phyloP scores from a whole-genome alignment of 2,329 filamentous ascomycete genomes.

The Lasiodiplodia gonubiensis region DNA sequence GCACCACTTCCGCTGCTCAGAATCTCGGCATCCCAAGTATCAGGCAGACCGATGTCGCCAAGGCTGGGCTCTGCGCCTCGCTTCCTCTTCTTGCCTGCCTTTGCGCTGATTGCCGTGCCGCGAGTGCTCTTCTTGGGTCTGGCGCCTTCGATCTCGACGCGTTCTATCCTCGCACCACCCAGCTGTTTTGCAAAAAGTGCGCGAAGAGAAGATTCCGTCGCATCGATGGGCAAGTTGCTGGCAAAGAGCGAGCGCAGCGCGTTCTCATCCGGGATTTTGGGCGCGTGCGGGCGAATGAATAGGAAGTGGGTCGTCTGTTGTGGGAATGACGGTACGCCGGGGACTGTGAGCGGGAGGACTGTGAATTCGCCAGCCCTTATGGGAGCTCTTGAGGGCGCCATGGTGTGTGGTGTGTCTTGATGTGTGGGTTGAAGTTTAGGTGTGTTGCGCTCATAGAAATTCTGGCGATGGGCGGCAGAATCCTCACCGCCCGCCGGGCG shows the following conservation, averaged over 20 bases:
- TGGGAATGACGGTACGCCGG: constrained; percentile 66
- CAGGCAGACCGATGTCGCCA: constrained; percentile 62
- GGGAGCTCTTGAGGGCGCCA: constrained; percentile 31
- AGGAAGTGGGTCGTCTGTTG: constrained; percentile 75
- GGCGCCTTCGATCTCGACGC: constrained; percentile 74
- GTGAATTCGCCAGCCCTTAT: constrained; percentile 65
- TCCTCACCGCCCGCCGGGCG: constrained; percentile 1
- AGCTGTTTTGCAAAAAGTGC: constrained; percentile 76
- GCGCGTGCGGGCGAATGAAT: constrained; percentile 83
- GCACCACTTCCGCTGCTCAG: constrained; percentile 78
- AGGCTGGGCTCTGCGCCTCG: constrained; percentile 46
- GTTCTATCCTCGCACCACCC: constrained; percentile 78
- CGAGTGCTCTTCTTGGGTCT: constrained; percentile 49
- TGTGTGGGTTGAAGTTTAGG: not conserved
- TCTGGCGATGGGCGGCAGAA: constrained; percentile 20
- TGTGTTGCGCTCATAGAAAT: constrained; percentile 12
- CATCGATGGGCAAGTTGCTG: constrained; percentile 87
- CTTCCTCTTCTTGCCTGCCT: constrained; percentile 62
- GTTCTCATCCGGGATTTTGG: constrained; percentile 67
- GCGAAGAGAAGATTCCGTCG: constrained; percentile 77
- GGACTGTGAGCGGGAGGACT: constrained; percentile 71
- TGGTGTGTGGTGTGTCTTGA: not conserved
- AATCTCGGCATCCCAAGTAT: constrained; percentile 74
- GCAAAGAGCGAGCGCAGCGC: constrained; percentile 82
- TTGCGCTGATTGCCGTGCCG: constrained; percentile 34